Conservation (phyloP, 352 stramenopile species). For the Pythium chondricola region DNA sequence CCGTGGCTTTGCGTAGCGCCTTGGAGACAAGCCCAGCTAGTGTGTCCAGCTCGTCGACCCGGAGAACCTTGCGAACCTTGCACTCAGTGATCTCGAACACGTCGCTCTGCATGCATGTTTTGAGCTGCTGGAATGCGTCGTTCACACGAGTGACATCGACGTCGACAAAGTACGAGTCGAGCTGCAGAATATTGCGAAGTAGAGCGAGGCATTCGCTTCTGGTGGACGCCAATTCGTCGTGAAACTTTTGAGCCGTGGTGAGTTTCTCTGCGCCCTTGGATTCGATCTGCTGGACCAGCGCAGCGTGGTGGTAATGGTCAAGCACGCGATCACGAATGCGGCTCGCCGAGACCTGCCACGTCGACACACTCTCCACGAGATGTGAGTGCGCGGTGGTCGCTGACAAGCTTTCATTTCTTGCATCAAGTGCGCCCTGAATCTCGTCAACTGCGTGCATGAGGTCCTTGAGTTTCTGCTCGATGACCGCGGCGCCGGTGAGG, state of each 20-base stretch:
- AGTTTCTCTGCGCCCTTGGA: slow-evolving; percentile 20
- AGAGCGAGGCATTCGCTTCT: slow-evolving; percentile 41
- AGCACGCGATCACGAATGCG: slow-evolving; percentile 30
- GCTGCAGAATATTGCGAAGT: slow-evolving; percentile 35
- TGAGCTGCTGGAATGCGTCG: slow-evolving; percentile 19
- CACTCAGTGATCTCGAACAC: slow-evolving; percentile 30
- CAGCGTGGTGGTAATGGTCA: slow-evolving; percentile 24
- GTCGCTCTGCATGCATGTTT: slow-evolving; percentile 28
- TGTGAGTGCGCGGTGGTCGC: slow-evolving; percentile 2
- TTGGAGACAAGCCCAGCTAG: slow-evolving; percentile 26
- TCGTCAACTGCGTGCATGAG: slow-evolving; percentile 35
- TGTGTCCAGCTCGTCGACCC: slow-evolving; percentile 31
- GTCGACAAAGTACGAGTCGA: slow-evolving; percentile 56
- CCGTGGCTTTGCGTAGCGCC: slow-evolving; percentile 32
- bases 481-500: slow-evolving; percentile 23
- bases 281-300: slow-evolving; percentile 27
- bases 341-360: slow-evolving; percentile 23
- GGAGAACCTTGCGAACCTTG: slow-evolving; percentile 31
- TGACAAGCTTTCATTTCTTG: slow-evolving; percentile 8
- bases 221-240: slow-evolving; percentile 33
- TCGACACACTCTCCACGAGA: slow-evolving; percentile 21
- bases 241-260: slow-evolving; percentile 24
- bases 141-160: slow-evolving; percentile 50
- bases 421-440: slow-evolving; percentile 33
- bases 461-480: slow-evolving; percentile 33